Base-by-base conservation (phyloP, 2,329 filamentous ascomycete species). In the Fusarium staphyleae region DNA sequence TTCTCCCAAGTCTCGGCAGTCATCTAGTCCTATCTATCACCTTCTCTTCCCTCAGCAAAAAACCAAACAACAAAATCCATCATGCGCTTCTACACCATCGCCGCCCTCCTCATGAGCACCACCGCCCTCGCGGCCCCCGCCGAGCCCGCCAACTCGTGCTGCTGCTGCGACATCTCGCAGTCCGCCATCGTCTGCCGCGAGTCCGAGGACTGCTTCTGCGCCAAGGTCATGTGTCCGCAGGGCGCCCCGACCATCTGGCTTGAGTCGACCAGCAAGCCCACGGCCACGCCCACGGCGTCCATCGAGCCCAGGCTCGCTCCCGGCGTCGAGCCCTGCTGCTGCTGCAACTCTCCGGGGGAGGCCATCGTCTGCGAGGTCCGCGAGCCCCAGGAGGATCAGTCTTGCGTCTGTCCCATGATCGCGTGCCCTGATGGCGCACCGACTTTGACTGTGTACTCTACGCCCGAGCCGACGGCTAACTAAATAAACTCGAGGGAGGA, bases 111-210 rank as follows among this genome's bases (percentile, higher is more conserved):
- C 45, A 30, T 66, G 16, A 60, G 52, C 55, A 28, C 52, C 15
- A 34, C 57, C 36, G 49, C 60, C 55, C 32, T 65, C 44, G 63
- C 62, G 13, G 58, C 56, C 19, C 61, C 66, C 3, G 46, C 55
- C 47, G 33, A 49, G 39, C 43, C 55, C 22, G 53, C 24, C 13
- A 29, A 62, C 29, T 48, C 51, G 9, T 74, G 71, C 66, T 74
- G 72, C 66, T 74, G 72, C 66, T 74, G 72, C 59, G 65, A 74
- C 39, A 52, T 66, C 11, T 52, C 54, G 8, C 41, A 48, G 6
- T 36, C 34, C 6, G 60, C 52, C 43, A 69, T 71, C 16, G 52
- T 60, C 44, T 74, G 72, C 10, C 11, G 50, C 5, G 48, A 44
- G 8, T 44, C 52, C 19, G 26, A 46, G 15, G 60, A 67, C 8